phyloP scores from a whole-genome alignment of 805 yeast genomes.

The Cyberlindnera mississippiensis region DNA sequence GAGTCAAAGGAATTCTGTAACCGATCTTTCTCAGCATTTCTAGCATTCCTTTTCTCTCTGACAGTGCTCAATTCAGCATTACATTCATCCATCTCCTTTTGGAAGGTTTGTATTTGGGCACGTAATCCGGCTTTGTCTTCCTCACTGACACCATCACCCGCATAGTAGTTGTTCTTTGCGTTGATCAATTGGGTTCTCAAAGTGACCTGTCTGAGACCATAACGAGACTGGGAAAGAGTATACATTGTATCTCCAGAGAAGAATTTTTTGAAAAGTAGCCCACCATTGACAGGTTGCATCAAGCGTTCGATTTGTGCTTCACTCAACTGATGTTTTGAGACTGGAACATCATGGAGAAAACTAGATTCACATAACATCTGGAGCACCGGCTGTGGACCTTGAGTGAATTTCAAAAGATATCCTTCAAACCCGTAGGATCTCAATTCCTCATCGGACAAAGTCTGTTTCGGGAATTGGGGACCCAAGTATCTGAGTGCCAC shows the following conservation, averaged over 20 bases:
- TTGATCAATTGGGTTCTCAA: slow-evolving; percentile 15
- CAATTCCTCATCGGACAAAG: slow-evolving; percentile 35
- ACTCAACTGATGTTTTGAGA: slow-evolving; percentile 44
- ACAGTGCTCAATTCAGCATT: slow-evolving; percentile 10
- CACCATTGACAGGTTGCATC: slow-evolving; percentile 36
- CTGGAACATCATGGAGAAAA: slow-evolving; percentile 58
- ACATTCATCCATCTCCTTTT: slow-evolving; percentile 9
- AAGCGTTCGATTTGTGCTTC: slow-evolving; percentile 36
- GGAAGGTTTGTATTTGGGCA: slow-evolving; percentile 15
- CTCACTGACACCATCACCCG: slow-evolving; percentile 22
- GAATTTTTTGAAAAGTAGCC: slow-evolving; percentile 48
- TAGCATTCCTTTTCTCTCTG: slow-evolving; percentile 3
- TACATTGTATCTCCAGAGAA: slow-evolving; percentile 55
- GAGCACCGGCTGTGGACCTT: slow-evolving; percentile 70
- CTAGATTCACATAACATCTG: slow-evolving; percentile 61
- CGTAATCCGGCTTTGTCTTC: slow-evolving; percentile 14
- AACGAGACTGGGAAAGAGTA: slow-evolving; percentile 51
- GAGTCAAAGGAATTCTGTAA: slow-evolving; percentile 3
- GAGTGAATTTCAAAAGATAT: slow-evolving; percentile 61
- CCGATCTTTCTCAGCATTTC: neutral
- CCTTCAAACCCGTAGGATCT: slow-evolving; percentile 70
- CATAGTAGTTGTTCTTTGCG: slow-evolving; percentile 11
- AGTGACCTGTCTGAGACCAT: slow-evolving; percentile 53
- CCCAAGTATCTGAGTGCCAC: slow-evolving; percentile 55
- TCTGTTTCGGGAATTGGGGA: slow-evolving; percentile 19